Conservation (phyloP, 495 filamentous ascomycete species). For the Cetradonia linearis region DNA sequence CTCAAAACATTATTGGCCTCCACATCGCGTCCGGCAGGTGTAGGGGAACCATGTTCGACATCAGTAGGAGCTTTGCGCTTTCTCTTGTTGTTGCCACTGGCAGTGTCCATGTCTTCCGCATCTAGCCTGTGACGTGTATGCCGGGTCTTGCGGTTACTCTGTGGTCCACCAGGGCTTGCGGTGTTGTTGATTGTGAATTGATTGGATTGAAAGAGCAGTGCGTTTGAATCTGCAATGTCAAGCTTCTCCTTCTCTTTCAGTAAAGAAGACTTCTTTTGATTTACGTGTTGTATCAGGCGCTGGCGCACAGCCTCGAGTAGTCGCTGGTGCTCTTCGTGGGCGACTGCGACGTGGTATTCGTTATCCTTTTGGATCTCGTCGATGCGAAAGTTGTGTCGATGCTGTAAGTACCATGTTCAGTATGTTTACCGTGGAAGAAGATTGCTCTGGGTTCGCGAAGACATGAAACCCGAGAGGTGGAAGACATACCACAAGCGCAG, state of each 20-base stretch:
- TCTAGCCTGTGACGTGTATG: slow-evolving; percentile 73
- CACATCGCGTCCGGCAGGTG: slow-evolving; percentile 38
- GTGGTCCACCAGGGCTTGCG: slow-evolving; percentile 67
- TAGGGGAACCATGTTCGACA: slow-evolving; percentile 63
- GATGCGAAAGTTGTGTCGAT: slow-evolving; percentile 23
- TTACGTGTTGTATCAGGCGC: slow-evolving; percentile 69
- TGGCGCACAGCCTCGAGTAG: slow-evolving; percentile 73
- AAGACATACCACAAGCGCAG: slow-evolving; percentile 59
- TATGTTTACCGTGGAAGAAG: neutral
- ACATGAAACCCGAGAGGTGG: neutral
- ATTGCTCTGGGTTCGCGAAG: neutral
- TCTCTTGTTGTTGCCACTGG: slow-evolving; percentile 59
- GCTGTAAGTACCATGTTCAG: slow-evolving; percentile 7
- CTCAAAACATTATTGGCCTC: slow-evolving; percentile 22
- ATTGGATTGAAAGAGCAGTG: slow-evolving; percentile 80
- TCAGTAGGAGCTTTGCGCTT: slow-evolving; percentile 60
- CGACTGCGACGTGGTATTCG: slow-evolving; percentile 56
- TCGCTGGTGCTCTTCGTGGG: slow-evolving; percentile 67
- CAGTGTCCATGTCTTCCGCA: slow-evolving; percentile 61
- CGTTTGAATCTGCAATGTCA: slow-evolving; percentile 80
- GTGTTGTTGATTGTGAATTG: slow-evolving; percentile 81
- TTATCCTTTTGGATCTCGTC: slow-evolving; percentile 21
- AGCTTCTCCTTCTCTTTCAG: slow-evolving; percentile 80
- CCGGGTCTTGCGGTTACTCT: slow-evolving; percentile 73
- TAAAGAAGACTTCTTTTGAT: slow-evolving; percentile 62